These are phyloP conservation scores for Mycena albidolilacea DNA, from an alignment of 768 basidiomycete genomes.

Conservation along the genomic window DNA sequence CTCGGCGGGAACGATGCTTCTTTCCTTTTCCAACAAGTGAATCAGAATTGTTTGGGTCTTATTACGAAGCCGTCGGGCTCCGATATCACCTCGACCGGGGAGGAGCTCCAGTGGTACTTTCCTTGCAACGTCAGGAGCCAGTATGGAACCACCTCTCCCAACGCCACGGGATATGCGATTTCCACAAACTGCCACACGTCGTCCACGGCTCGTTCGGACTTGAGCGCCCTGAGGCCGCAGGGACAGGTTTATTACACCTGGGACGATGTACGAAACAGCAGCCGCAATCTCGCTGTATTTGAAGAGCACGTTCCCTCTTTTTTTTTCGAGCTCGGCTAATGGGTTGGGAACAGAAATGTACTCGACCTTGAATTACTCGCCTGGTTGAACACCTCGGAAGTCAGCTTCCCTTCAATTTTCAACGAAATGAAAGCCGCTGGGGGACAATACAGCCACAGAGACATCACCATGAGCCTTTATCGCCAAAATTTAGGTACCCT, in stretches of 20 bases:
- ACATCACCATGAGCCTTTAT: slow-evolving; percentile 76
- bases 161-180: slow-evolving; percentile 69
- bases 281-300: slow-evolving; percentile 80
- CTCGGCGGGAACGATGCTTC: slow-evolving; percentile 79
- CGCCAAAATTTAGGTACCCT: slow-evolving; percentile 67
- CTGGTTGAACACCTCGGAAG: slow-evolving; percentile 74
- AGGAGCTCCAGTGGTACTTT: slow-evolving; percentile 80
- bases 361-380: slow-evolving; percentile 77
- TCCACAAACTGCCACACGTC: slow-evolving; percentile 72
- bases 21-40: slow-evolving; percentile 84
- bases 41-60: slow-evolving; percentile 72
- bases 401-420: slow-evolving; percentile 76
- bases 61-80: slow-evolving; percentile 73
- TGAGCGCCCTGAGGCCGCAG: slow-evolving; percentile 57
- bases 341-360: slow-evolving; percentile 61
- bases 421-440: slow-evolving; percentile 65
- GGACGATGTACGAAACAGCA: slow-evolving; percentile 67
- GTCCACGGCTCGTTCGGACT: slow-evolving; percentile 58
- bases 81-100: slow-evolving; percentile 65
- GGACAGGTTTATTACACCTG: slow-evolving; percentile 86
- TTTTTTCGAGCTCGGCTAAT: neutral
- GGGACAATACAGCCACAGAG: slow-evolving; percentile 74
- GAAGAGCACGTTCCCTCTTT: slow-evolving; percentile 67
- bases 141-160: slow-evolving; percentile 61
- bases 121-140: slow-evolving; percentile 84